Base-by-base conservation (phyloP, 768 basidiomycete genomes). In the Favolaschia claudopus region DNA sequence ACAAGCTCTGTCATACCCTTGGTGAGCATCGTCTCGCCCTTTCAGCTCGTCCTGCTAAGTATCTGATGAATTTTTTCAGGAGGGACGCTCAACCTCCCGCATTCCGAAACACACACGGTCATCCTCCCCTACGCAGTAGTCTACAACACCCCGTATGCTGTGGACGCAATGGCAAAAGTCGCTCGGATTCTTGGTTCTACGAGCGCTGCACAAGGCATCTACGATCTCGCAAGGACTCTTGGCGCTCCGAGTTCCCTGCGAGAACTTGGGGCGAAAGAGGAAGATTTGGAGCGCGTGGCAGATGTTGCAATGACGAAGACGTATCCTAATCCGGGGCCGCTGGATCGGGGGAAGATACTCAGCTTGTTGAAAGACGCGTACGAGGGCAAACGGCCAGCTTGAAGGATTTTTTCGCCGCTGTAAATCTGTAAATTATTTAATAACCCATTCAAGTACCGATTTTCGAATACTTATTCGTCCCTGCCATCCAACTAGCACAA, bases 41-140 rank as follows among this genome's bases (percentile, higher is more conserved):
- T 50, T 28, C 44, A 56, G 52, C 45, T 50, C 22, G 61, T 71
- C n/a, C 25, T 17, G 19, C 5, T 19, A 32, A 10, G 10, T 5
- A 29, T 32, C 17, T 59, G 6, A 34, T n/a, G 31, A 1, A 15
- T 15, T 15, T 9, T 13, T 33, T 20, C 42, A 72, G 78, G 78
- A 24, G 77, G 77, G 15, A 70, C 70, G 3, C 78, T 79, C 66
- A 70, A 74, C 53, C 72, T 79, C 57, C 75, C 77, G 12, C 78
- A 79, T 47, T 70, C 76, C 12, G 78, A 79, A 48, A 78, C 77
- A 1, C 78, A 79, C 62, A 78, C 78, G 13, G 73, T 79, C 20
- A 67, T 79, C n/a, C 76, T 79, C 25, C 76, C 78, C 0, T 75
- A 79, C 62, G 71, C 73, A 1, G 72, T 77, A 24, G 73, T 75